A percentile compares a stretch with the other conserved stretches of the same genome.
These are phyloP conservation scores for Volutella citrinella DNA, from an alignment of 2,329 filamentous ascomycete genomes.

Conservation along the genomic window DNA sequence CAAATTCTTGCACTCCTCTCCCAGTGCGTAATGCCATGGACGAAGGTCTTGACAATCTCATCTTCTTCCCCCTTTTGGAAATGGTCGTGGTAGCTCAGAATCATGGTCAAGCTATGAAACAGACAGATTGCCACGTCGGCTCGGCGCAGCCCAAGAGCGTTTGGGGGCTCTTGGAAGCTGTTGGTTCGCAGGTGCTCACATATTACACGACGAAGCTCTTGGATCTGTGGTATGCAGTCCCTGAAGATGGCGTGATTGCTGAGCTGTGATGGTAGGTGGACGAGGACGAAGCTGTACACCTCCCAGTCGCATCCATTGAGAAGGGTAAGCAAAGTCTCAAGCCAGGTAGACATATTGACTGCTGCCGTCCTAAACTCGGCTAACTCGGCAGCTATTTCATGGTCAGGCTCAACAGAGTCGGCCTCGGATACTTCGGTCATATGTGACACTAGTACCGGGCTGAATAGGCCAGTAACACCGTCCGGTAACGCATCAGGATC, in stretches of 20 bases:
- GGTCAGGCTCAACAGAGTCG: conserved; percentile 7
- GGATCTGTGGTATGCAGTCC: conserved; percentile 70
- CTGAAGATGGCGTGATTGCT: conserved; percentile 86
- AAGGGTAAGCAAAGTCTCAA: conserved; percentile 74
- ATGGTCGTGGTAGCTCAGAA: conserved; percentile 85
- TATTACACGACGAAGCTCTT: conserved; percentile 69
- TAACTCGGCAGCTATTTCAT: conserved; percentile 8
- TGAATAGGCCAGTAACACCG: conserved; percentile 42
- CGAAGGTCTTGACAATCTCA: conserved; percentile 82
- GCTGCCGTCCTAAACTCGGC: conserved; percentile 37
- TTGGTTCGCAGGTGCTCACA: conserved; percentile 81
- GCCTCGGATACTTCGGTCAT: conserved; percentile 17
- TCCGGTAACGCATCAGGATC: conserved; percentile 55
- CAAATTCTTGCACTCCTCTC: conserved; percentile 88
- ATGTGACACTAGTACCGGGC: conserved; percentile 49
- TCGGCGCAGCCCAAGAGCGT: conserved; percentile 74
- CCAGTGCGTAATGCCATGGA: conserved; percentile 78
- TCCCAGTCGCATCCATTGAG: conserved; percentile 82
- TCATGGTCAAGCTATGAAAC: conserved; percentile 80
- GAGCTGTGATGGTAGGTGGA: conserved; percentile 82
- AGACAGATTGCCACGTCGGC: conserved; percentile 87
- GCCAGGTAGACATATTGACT: conserved; percentile 65
- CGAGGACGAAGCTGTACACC: conserved; percentile 84
- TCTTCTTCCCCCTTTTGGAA: conserved; percentile 85
- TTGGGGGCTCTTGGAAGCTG: conserved; percentile 77